Percentiles rank a stretch among this genome's conserved stretches.
Evolutionary conservation across 2,329 filamentous ascomycete species (phyloP).

Genomic region (Colletotrichum endophyticum): DNA sequence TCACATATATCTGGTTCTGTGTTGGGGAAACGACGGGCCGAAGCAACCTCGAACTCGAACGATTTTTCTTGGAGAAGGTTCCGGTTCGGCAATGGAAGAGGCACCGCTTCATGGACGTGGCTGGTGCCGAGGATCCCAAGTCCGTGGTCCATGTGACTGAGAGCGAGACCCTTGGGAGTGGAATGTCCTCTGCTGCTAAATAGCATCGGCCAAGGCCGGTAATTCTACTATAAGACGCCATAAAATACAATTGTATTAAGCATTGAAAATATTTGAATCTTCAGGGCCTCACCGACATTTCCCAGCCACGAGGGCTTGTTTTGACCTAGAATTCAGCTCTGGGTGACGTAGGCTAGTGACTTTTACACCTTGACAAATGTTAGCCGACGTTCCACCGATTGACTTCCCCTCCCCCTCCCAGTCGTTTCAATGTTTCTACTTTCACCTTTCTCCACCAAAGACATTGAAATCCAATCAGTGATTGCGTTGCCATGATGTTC

Average conservation of each 20-base stretch:
- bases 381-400: neutral
- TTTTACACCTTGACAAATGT: neutral
- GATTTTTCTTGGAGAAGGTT: conserved; percentile 41
- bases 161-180: neutral
- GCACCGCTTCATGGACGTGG: conserved; percentile 18
- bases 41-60: neutral
- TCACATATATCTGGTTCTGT: conserved; percentile 41
- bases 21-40: conserved; percentile 34
- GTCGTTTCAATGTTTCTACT: neutral
- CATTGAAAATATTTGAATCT: neutral
- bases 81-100: conserved; percentile 35
- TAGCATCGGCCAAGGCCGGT: neutral
- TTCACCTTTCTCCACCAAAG: neutral
- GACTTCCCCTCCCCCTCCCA: neutral
- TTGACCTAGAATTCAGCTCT: neutral
- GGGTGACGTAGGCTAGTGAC: neutral
- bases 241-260: neutral
- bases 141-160: neutral
- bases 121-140: neutral
- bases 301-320: neutral
- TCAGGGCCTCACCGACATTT: neutral
- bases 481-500: neutral
- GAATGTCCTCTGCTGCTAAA: neutral
- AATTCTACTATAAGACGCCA: neutral
- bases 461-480: neutral